Evolutionary conservation across 169 alveolate genomes (phyloP), one percentile per base, ranked within the genome.

Genomic region (Plasmodium gonderi): DNA sequence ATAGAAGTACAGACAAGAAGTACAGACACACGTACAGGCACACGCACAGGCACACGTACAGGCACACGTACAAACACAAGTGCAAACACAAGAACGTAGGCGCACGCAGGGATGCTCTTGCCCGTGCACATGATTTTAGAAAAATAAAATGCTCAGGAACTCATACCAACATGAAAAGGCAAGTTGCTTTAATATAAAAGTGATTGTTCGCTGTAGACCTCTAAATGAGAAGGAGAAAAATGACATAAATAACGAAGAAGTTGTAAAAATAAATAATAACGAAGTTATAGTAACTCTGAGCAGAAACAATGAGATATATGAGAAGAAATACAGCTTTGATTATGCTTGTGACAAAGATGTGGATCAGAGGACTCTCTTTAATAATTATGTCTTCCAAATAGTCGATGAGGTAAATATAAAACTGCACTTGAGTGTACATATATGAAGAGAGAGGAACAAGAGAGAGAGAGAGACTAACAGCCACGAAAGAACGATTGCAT

Each of bases 351-450:
- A 87, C 47, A 64, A 87, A 42, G 49, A 87, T 65, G 93, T 87
- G 42, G 89, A 87, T 33, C 95, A 87, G 40, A 94, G 90, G 79
- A 94, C 92, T 4, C 67, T 94, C 17, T 94, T 94, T 54, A 96
- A 91, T 80, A 95, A 74, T 95, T 98, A 54, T 95, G 95, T 96
- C 80, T 95, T 69, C 80, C 97, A 97, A 49, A 97, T 97, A 23
- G 98, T 98, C 17, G 96, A 96, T 42, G 97, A 96, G 92, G 99
- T 97, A 76, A 69, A n/a, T n/a, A n/a, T n/a, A n/a, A n/a, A n/a
- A n/a, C n/a, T n/a, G n/a, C n/a, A n/a, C n/a, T n/a, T n/a, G n/a
- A n/a, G n/a, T n/a, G n/a, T n/a, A n/a, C n/a, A n/a, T n/a, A n/a
- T n/a, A n/a, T n/a, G n/a, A n/a, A n/a, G n/a, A n/a, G n/a, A n/a